Evolutionary conservation across 371 early-diverging fungal genomes (phyloP), one percentile per base, ranked within the genome.

Genomic region (Apophysomyces ossiformis): DNA sequence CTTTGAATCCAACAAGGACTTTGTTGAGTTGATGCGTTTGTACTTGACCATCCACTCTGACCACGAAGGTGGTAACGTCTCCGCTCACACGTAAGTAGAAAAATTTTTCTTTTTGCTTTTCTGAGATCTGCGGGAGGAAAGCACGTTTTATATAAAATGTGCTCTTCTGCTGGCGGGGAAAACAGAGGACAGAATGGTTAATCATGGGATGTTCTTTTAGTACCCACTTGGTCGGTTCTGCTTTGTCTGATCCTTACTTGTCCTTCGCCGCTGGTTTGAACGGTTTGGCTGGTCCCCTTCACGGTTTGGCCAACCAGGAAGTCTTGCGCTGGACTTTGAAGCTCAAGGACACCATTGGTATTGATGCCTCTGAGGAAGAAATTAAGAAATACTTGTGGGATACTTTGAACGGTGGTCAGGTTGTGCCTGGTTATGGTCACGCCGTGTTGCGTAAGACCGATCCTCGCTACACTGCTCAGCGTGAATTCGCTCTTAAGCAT

Each of bases 41-140:
- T 99, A 99, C 90, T 87, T 99, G 77, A 95, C 95, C 79, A 98
- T 99, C 81, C 99, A 99, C 94, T 95, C 97, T 72, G 99, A 99
- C 84, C 99, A 99, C 91, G 99, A 99, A 89, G 99, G 99, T 84
- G 99, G 99, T 71, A 99, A 99, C 85, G 99, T 97, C 84, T 95
- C 91, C 60, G 95, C 95, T 65, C 93, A 91, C 84, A 92, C 94
- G 80, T 92, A 90, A 73, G 81, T 75, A 11, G 8, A 59, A 16
- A 21, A 37, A 15, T 61, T 61, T 47, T 21, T 44, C 7, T 54
- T 37, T 18, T 61, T 65, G 50, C 43, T 37, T 61, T 54, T 65
- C 39, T n/a, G 56, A 26, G 38, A 6, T 7, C 15, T 63, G 39
- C 7, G 57, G 54, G 11, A 1, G 57, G 64, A 26, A 16, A 41